Evolutionary conservation across 345 rosid genomes (phyloP), one percentile per base, ranked within the genome.

Genomic region (Populus deltoides): DNA sequence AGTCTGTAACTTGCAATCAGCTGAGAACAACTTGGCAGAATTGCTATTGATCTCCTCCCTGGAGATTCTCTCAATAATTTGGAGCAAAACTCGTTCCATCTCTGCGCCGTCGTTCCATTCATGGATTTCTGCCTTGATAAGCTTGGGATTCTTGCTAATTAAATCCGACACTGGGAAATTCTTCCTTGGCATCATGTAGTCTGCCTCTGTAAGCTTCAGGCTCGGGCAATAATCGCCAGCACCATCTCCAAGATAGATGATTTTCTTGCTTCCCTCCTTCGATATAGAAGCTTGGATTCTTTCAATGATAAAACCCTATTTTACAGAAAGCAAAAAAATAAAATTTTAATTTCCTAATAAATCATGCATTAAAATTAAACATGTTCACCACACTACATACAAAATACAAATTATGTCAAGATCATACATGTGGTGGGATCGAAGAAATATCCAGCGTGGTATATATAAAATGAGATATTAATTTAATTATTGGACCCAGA

Each of bases 241-340:
- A 10, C 99, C 99, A 75, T 95, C 97, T 29, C 99, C 99, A 10
- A 92, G 86, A 68, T 95, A 95, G 13, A 93, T 84, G 36, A 95
- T 88, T 72, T 84, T 89, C 35, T 82, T 85, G 59, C 75, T 87
- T 6, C 80, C 94, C 57, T 88, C 92, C 3, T 86, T 82, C 16
- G 85, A 29, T 10, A 89, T 8, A 6, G 90, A 86, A 51, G 89
- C 89, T 83, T 90, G 89, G 55, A 94, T 91, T 81, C 89, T 92
- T 76, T 92, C 91, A 25, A 93, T 81, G 12, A 91, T 53, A 74
- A 73, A 31, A 4, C 94, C 98, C 97, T 92, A 77, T 41, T 66
- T 31, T 24, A 41, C 45, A 59, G 2, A 22, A 25, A 8, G 53
- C 31, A 39, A 39, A 18, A 39, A 22, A 47, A 53, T 24, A 8